phyloP scores from a whole-genome alignment of 495 filamentous ascomycete genomes.

The Amniculicola lignicola region DNA sequence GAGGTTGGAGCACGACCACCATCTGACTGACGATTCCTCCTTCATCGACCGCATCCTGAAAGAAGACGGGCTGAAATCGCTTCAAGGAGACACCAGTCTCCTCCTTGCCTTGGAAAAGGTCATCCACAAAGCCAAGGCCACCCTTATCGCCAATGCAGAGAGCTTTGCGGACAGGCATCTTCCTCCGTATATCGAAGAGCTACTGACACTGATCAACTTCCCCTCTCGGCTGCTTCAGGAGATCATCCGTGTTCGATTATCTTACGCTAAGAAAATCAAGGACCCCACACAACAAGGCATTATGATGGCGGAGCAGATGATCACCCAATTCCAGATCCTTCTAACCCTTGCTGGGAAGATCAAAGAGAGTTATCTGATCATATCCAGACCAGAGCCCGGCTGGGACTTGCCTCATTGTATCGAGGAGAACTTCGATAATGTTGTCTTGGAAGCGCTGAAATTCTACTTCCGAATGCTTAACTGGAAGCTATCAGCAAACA shows the following conservation, averaged over 20 bases:
- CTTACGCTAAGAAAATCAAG: conserved; percentile 90
- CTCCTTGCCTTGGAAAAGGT: conserved; percentile 76
- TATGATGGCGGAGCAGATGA: conserved; percentile 95
- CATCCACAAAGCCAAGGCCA: conserved; percentile 89
- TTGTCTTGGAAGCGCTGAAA: conserved; percentile 90
- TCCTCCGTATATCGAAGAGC: conserved; percentile 94
- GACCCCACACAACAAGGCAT: conserved; percentile 79
- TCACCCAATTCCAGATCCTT: conserved; percentile 90
- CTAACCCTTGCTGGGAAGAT: conserved; percentile 87
- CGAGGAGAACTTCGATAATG: conserved; percentile 92
- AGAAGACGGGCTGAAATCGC: conserved; percentile 87
- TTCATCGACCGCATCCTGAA: conserved; percentile 98
- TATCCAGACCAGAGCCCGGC: conserved; percentile 82
- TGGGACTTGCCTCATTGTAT: conserved; percentile 97
- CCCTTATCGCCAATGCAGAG: conserved; percentile 80
- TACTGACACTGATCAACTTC: conserved; percentile 94
- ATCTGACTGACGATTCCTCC: conserved; percentile 79
- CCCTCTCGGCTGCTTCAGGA: conserved; percentile 94
- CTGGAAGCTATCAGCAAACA: conserved; percentile 95
- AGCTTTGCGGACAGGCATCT: conserved; percentile 86
- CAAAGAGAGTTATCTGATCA: conserved; percentile 79
- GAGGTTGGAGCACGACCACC: conserved; percentile 44
- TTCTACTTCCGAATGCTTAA: conserved; percentile 98
- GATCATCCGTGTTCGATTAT: conserved; percentile 89
- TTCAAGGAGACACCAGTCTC: conserved; percentile 83